Conservation (phyloP, 352 stramenopile genomes). For the Globisporangium solare region DNA sequence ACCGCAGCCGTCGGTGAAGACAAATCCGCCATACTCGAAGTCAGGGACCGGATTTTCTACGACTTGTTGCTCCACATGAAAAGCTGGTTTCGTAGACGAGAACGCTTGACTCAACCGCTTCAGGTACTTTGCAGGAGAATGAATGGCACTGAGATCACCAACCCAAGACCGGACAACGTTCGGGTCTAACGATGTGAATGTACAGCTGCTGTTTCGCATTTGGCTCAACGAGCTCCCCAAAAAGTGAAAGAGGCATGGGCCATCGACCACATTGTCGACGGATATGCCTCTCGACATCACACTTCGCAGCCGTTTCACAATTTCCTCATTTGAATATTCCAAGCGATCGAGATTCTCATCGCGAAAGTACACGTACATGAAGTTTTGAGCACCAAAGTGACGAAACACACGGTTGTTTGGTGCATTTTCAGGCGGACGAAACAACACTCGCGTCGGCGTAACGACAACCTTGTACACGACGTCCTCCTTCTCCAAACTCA, state of each 20-base stretch:
- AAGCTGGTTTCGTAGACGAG: conserved; percentile 56
- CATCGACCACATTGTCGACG: conserved; percentile 24
- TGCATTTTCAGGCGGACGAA: conserved; percentile 41
- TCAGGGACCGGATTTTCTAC: conserved; percentile 43
- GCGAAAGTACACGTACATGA: conserved; percentile 81
- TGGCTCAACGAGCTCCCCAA: conserved; percentile 74
- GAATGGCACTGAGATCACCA: conserved; percentile 49
- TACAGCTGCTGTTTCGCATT: conserved; percentile 60
- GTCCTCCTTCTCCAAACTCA: conserved; percentile 1
- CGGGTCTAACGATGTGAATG: conserved; percentile 66
- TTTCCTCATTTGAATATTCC: conserved; percentile 37
- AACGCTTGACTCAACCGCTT: conserved; percentile 77
- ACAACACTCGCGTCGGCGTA: conserved; percentile 63
- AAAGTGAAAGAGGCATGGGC: conserved; percentile 35
- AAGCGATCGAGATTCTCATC: conserved; percentile 74
- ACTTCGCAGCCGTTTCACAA: conserved; percentile 34
- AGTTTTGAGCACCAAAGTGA: conserved; percentile 61
- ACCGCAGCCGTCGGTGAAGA: conserved; percentile 74
- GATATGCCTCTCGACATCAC: conserved; percentile 38
- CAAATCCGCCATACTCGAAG: conserved; percentile 34
- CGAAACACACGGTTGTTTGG: conserved; percentile 70
- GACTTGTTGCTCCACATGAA: conserved; percentile 34
- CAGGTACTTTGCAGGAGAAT: conserved; percentile 61
- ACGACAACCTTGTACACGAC: conserved; percentile 64
- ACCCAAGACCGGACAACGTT: conserved; percentile 47